Evolutionary conservation across 1,284 basidiomycete species (phyloP).

Genomic region (Cryptococcus neoformans): DNA sequence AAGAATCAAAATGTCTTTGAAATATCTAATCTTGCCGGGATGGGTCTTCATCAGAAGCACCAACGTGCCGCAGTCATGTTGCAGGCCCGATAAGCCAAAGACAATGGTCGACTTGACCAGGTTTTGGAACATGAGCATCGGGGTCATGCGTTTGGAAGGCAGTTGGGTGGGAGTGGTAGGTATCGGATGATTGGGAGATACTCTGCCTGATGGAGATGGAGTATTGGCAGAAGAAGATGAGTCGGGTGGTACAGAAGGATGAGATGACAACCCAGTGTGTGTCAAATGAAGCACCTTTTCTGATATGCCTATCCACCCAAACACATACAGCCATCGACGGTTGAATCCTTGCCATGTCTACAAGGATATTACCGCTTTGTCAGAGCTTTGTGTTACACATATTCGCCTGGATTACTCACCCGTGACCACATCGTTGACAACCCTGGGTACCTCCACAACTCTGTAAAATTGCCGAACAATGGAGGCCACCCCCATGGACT

Average conservation of each 20-base stretch:
- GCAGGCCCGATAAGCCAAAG: constrained; percentile 35
- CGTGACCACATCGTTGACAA: constrained; percentile 39
- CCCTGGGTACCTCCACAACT: constrained; percentile 35
- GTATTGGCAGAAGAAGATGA: constrained; percentile 4
- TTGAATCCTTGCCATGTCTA: constrained; percentile 44
- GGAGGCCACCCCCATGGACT: constrained; percentile 46
- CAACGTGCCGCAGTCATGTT: constrained; percentile 35
- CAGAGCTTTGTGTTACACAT: neutral
- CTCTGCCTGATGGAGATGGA: constrained; percentile 14
- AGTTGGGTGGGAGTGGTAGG: constrained; percentile 7
- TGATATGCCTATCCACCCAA: constrained; percentile 38
- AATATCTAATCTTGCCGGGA: neutral
- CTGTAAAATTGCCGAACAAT: constrained; percentile 28
- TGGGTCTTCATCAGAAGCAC: constrained; percentile 19
- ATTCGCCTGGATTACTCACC: constrained; percentile 18
- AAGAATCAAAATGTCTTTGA: constrained; percentile 16
- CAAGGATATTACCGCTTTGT: neutral
- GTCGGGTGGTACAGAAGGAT: constrained; percentile 6
- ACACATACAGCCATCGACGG: constrained; percentile 31
- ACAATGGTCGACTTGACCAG: constrained; percentile 39
- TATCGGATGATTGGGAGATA: constrained; percentile 27
- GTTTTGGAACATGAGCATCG: constrained; percentile 23
- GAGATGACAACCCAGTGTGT: constrained; percentile 23
- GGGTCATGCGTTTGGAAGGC: constrained; percentile 6
- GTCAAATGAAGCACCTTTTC: constrained; percentile 40